Evolutionary conservation across 768 basidiomycete species (phyloP), one percentile per base, ranked within the genome.

Genomic region (Tubosaeta sp.): DNA sequence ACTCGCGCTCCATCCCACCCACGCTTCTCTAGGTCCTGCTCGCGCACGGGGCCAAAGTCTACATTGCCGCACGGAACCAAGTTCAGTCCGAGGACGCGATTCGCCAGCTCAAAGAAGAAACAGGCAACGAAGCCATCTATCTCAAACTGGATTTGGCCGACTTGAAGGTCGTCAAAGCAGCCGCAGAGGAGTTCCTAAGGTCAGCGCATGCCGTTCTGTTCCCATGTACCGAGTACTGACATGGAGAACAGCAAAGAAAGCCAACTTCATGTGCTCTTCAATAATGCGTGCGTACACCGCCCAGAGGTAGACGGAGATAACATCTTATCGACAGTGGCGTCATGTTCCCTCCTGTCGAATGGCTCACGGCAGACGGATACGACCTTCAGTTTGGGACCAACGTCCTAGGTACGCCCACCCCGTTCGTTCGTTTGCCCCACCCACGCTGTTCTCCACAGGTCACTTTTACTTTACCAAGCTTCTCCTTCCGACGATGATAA

Each of bases 401-500:
- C 55, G 77, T 79, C 27, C 55, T 82, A 9, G 80, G 80, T 49
- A 7, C 13, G 39, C 38, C 2, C n/a, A n/a, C n/a, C 14, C 14
- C n/a, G 7, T 37, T 48, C n/a, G n/a, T n/a, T n/a, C 37, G 12
- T 4, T 13, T 25, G 31, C 19, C 10, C 25, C 8, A 16, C 17
- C 10, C 6, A 39, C 35, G 6, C 16, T 16, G 31, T 19, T 39
- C 26, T 33, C 1, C 22, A 3, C 53, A 81, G 83, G 85, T 2
- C 86, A 82, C 60, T 83, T 76, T 60, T 75, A 80, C 59, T 74
- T 87, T 52, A 85, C 83, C 2, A 69, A 72, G 41, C 70, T 77
- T 14, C 74, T 85, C 41, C 67, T 83, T 25, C 80, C 81, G 5
- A 69, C 69, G 4, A 70, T 82, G 26, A 59, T 74, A 17, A 67